Base-by-base conservation (phyloP, 495 filamentous ascomycete species). In the Antarctomyces pellizariae region DNA sequence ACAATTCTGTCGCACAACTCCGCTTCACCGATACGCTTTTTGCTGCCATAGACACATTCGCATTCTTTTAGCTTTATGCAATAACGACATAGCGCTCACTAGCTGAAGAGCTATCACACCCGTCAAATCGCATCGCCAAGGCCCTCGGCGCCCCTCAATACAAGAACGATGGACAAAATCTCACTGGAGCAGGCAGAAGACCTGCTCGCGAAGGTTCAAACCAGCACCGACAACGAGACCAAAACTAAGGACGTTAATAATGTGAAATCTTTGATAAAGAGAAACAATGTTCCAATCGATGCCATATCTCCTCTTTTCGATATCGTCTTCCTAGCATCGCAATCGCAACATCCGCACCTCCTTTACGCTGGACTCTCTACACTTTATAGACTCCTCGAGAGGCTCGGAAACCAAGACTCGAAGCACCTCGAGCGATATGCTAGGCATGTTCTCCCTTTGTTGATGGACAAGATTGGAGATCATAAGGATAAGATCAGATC, bases 391-490 rank as follows among this genome's bases (percentile, higher is more conserved):
- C 57, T 91, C 34, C 53, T 83, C 30, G 82, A 80, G 48, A 69
- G 84, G 14, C 52, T 95, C 26, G 57, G 62, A 24, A 67, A 80
- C 19, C 84, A 95, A 49, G 74, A 86, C 16, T 66, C 75, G 18
- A 66, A 71, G 25, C 56, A 59, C 35, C 48, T 76, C 25, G 44
- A 68, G n/a, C 63, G 67, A 19, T 55, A 68, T 33, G 70, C 72
- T 10, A 58, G 57, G 3, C 57, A 64, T 22, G 67, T 63, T 14
- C 53, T 91, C 22, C 71, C 78, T 2, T 43, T 77, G 14, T 57
- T 92, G 21, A 49, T 80, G 24, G 84, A 95, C 22, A 75, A 82
- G 36, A 62, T 95, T 24, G 80, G 80, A 13, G 84, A 95, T 43
- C 66, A 67, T 35, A 82, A 82, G 42, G 82, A 91, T 32, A 77